phyloP scores from a whole-genome alignment of 1,139 yeast genomes.

The Candida pseudoviswanathii region DNA sequence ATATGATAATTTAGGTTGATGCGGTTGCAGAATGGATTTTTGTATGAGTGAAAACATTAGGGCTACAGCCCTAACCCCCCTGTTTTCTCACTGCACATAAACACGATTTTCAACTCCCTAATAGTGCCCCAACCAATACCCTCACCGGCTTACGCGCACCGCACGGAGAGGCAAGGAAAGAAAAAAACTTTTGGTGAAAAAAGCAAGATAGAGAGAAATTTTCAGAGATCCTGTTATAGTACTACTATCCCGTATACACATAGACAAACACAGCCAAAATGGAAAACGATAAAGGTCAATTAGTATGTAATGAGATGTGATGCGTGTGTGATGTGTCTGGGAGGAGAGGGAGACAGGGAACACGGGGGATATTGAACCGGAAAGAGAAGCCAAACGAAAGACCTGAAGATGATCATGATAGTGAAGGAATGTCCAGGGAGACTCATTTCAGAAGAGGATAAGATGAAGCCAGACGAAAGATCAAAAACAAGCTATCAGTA shows the following conservation, averaged over 20 bases:
- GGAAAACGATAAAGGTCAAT: constrained; percentile 99
- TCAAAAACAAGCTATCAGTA: background rate
- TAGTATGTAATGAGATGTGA: constrained; percentile 61
- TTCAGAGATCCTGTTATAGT: background rate
- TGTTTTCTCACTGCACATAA: constrained; percentile 3
- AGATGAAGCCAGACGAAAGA: too few relatives aligned
- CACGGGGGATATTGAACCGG: background rate
- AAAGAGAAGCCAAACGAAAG: background rate
- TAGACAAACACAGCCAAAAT: constrained; percentile 52
- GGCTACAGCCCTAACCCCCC: constrained; percentile 5
- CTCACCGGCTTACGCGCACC: background rate
- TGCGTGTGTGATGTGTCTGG: too few relatives aligned
- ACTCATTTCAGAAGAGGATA: too few relatives aligned
- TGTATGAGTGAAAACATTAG: background rate
- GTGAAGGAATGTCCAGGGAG: too few relatives aligned
- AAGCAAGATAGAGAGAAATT: constrained; percentile 3
- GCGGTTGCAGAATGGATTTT: constrained; percentile 2
- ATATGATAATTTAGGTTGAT: too few relatives aligned
- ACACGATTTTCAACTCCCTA: background rate
- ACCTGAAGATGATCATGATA: too few relatives aligned
- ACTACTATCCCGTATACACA: background rate
- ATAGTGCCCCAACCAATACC: background rate
- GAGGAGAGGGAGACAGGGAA: background rate
- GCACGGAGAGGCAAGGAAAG: background rate
- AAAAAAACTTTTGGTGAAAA: constrained; percentile 5